Base-by-base conservation (phyloP, 345 rosid species). In the Rhodomyrtus tomentosa region DNA sequence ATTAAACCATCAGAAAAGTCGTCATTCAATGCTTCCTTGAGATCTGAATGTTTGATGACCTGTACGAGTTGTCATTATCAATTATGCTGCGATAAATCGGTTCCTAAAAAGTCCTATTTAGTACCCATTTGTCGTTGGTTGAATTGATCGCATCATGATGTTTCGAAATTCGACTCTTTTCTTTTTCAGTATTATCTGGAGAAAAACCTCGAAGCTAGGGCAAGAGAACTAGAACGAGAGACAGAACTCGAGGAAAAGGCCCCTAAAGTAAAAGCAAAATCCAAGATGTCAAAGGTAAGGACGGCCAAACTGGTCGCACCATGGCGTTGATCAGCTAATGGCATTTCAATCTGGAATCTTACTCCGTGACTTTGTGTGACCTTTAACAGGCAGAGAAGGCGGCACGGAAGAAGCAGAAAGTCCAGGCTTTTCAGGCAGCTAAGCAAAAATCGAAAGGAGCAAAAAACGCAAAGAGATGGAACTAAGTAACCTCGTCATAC, bases 401-500 rank as follows among this genome's bases (percentile, higher is more conserved):
- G 51, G 99, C 94, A n/a, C 87, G 93, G 88, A 96, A 95, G 98
- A 95, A 96, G 85, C 98, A 95, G 87, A 95, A 92, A 89, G 80
- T 92, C 92, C 93, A 94, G 90, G 96, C 98, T 8, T 97, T 94
- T 68, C 99, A 95, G 85, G 95, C 94, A 38, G 93, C 98, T 6
- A 97, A 95, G 87, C 98, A 94, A 84, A 96, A 93, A 84, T 94
- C 98, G 1, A 96, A 95, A 88, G 94, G 94, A 24, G 11, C 29
- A 84, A 96, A 97, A 92, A 97, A 97, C 38, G 84, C 98, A 20
- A 97, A 95, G 94, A 92, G 98, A 92, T 97, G 99, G 99, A 96
- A 95, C n/a, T 96, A 92, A 94, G 80, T 16, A 1, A 27, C 55
- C 22, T 36, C 1, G 25, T 25, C 24, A 18, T 36, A 68, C 22